Percentiles rank a stretch among this genome's conserved stretches.
These are phyloP conservation scores for Niebla homalea DNA, from an alignment of 495 filamentous ascomycete species.

Conservation along the genomic window DNA sequence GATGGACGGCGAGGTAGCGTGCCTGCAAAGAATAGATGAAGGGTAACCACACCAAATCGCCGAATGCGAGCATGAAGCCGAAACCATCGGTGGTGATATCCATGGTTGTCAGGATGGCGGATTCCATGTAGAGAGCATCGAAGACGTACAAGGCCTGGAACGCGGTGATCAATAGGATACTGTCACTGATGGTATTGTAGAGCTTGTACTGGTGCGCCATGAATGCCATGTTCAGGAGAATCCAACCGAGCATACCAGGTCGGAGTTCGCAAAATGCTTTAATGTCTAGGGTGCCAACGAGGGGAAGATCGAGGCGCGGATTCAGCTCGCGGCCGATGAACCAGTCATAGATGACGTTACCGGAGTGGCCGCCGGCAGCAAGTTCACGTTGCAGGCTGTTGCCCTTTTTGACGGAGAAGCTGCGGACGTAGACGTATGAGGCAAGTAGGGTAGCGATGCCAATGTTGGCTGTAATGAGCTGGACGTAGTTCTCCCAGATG, in stretches of 20 bases:
- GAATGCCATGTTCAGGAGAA: constrained; percentile 74
- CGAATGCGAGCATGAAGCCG: constrained; percentile 92
- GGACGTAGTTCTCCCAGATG: constrained; percentile 79
- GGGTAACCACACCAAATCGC: constrained; percentile 87
- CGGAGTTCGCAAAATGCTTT: constrained; percentile 84
- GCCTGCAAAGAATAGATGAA: constrained; percentile 79
- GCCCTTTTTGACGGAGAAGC: constrained; percentile 60
- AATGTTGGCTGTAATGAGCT: constrained; percentile 72
- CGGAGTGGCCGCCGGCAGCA: constrained; percentile 66
- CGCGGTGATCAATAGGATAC: constrained; percentile 65
- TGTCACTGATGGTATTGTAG: constrained; percentile 73
- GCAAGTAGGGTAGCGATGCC: constrained; percentile 57
- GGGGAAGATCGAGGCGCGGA: constrained; percentile 65
- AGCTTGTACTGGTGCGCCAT: constrained; percentile 76
- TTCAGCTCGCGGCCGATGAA: constrained; percentile 97
- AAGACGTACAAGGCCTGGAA: constrained; percentile 78
- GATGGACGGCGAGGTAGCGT: constrained; percentile 78
- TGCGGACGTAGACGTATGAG: constrained; percentile 62
- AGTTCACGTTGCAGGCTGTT: constrained; percentile 57
- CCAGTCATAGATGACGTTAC: constrained; percentile 88
- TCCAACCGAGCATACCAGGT: constrained; percentile 83
- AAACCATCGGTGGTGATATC: constrained; percentile 94
- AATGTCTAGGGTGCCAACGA: constrained; percentile 76
- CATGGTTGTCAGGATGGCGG: constrained; percentile 87
- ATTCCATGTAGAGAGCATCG: constrained; percentile 81